Evolutionary conservation across 169 alveolate genomes (phyloP), one percentile per base, ranked within the genome.

Genomic region (Miamiensis avidus): DNA sequence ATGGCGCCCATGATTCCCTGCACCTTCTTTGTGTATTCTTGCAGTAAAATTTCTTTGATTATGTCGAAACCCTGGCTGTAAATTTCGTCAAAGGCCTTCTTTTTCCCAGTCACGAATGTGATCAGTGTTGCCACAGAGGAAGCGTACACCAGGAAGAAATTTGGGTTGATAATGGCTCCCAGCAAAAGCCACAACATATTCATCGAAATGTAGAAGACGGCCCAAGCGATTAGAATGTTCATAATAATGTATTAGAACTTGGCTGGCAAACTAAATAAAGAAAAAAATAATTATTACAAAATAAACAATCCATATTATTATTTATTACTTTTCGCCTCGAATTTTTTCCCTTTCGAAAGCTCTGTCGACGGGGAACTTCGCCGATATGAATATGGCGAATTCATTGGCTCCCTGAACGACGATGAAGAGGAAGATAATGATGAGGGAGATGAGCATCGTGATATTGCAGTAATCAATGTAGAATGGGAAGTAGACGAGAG

Each of bases 141-240:
- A 11, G 93, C 92, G 31, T 78, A 83, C 0, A 94, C 93, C 1
- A 93, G 76, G 82, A 88, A 93, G 25, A 83, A 85, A 16, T 85
- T 74, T 0, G 96, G 96, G 81, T 93, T 93, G 0, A 93, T 78
- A 16, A 93, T 86, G 28, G 96, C 94, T 15, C 96, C 94, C 34
- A 93, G 81, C 31, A 93, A 82, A 0, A 85, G 78, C 94, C 96
- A 93, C 0, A 91, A 49, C 20, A 49, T 11, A 20, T 49, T 49
- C 69, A 49, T 49, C 4, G 26, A 11, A 11, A 49, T 20, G 20
- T 49, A 49, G 69, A 49, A 49, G 20, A 49, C 69, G 4, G 20
- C 26, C 26, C 4, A 49, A 20, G 69, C 69, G 20, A 49, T 49
- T 49, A 49, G 69, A 49, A 49, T 49, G 20, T 11, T 4, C 69